Conservation (phyloP, 495 filamentous ascomycete genomes). For the Daldinia bambusicola region DNA sequence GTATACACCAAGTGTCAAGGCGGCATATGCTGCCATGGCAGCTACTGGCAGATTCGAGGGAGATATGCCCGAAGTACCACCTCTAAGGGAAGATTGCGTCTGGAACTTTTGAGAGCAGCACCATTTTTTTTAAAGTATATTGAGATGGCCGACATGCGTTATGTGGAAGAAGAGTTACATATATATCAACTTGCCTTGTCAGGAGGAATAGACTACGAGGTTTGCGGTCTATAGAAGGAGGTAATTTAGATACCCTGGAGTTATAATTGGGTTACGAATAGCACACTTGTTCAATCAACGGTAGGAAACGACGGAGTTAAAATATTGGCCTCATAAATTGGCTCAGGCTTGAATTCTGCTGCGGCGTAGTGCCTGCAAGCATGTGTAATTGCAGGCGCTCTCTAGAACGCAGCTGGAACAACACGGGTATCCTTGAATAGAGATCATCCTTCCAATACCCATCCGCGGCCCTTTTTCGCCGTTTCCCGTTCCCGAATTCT, state of each 20-base stretch:
- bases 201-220: constrained; percentile 6
- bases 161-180: neutral
- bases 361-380: neutral
- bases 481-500: constrained; percentile 9
- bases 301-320: neutral
- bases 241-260: constrained; percentile 35
- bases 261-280: constrained; percentile 16
- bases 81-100: constrained; percentile 75
- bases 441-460: constrained; percentile 11
- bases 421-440: constrained; percentile 21
- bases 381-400: constrained; percentile 17
- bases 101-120: constrained; percentile 68
- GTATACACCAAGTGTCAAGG: constrained; percentile 61
- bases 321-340: constrained; percentile 11
- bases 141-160: neutral
- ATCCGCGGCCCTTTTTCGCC: constrained; percentile 1
- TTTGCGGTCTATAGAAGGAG: constrained; percentile 3
- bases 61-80: constrained; percentile 74
- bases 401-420: constrained; percentile 8
- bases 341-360: constrained; percentile 21
- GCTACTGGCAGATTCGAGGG: constrained; percentile 71
- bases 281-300: neutral
- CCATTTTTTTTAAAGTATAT: neutral
- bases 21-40: constrained; percentile 67
- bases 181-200: constrained; percentile 6